A percentile compares a stretch with the other conserved stretches of the same genome.
Conservation (phyloP, 768 basidiomycete species). For the Mycena floridula region DNA sequence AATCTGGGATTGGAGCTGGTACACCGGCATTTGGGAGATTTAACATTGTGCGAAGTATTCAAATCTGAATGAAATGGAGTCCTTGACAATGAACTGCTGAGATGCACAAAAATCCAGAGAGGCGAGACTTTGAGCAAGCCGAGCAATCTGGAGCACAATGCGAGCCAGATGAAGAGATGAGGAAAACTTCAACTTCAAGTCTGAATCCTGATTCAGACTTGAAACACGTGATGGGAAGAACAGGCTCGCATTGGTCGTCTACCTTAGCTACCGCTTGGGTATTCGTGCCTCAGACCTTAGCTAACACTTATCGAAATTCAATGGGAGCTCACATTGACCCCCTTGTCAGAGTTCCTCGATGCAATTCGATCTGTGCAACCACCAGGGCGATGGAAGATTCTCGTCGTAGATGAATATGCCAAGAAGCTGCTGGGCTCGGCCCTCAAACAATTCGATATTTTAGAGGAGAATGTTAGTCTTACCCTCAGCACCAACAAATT, state of each 20-base stretch:
- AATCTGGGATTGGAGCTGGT: slow-evolving; percentile 1
- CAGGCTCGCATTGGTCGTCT: no score
- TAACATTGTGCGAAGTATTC: neutral
- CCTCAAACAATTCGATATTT: slow-evolving; percentile 88
- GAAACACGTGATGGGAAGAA: no score
- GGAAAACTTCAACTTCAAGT: no score
- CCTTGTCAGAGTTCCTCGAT: slow-evolving; percentile 69
- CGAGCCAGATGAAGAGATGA: no score
- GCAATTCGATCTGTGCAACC: slow-evolving; percentile 85
- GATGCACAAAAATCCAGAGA: neutral
- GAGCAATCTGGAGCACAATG: no score
- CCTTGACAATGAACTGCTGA: neutral
- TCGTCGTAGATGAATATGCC: slow-evolving; percentile 92
- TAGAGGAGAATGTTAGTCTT: slow-evolving; percentile 97
- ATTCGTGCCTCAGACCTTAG: no score
- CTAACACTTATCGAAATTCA: no score
- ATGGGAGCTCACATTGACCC: no score
- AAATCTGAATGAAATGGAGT: neutral
- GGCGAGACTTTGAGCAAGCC: neutral
- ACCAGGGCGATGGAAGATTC: slow-evolving; percentile 90
- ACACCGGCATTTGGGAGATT: slow-evolving; percentile 2
- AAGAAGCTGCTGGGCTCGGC: slow-evolving; percentile 79
- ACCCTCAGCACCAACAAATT: slow-evolving; percentile 20
- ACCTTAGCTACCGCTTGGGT: no score
- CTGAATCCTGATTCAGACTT: no score